Percentiles rank a stretch among this genome's conserved stretches.
phyloP scores from a whole-genome alignment of 2,329 filamentous ascomycete species.

The Colletotrichum sp. region DNA sequence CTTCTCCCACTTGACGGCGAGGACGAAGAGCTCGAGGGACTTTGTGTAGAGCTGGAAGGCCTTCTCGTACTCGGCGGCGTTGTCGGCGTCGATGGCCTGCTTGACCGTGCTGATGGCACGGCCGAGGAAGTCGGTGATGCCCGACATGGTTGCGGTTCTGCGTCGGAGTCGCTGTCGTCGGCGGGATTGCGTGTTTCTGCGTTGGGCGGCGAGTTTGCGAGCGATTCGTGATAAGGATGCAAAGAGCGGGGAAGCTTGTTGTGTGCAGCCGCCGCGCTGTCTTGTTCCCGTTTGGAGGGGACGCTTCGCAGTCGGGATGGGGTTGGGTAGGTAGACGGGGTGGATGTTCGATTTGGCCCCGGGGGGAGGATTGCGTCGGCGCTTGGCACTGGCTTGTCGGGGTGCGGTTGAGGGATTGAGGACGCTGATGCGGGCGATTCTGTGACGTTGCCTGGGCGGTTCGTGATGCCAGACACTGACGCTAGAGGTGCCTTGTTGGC shows the following conservation, averaged over 20 bases:
- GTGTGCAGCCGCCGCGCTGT: not conserved
- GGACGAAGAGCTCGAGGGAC: conserved; percentile 96
- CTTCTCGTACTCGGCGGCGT: conserved; percentile 94
- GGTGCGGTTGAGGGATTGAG: not conserved
- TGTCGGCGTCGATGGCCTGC: conserved; percentile 96
- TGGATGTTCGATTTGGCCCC: not conserved
- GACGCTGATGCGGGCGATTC: conserved; percentile 9
- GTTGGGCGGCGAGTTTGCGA: not conserved
- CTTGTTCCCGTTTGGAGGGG: not conserved
- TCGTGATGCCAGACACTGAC: conserved; percentile 15
- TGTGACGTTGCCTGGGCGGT: conserved; percentile 21
- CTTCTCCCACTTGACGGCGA: conserved; percentile 99
- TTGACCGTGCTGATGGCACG: conserved; percentile 97
- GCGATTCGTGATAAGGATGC: not conserved
- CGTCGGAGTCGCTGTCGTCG: not conserved
- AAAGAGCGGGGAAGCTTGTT: conserved; percentile 16
- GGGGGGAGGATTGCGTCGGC: conserved; percentile 5
- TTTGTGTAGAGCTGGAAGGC: conserved; percentile 97
- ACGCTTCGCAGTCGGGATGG: not conserved
- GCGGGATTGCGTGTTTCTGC: not conserved
- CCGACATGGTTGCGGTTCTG: conserved; percentile 68
- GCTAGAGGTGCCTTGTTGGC: conserved; percentile 3
- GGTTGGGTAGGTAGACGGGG: not conserved
- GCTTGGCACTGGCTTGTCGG: not conserved
- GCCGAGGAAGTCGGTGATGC: conserved; percentile 92